Base-by-base conservation (phyloP, 805 yeast species). In the Allodekkera sacchari region DNA sequence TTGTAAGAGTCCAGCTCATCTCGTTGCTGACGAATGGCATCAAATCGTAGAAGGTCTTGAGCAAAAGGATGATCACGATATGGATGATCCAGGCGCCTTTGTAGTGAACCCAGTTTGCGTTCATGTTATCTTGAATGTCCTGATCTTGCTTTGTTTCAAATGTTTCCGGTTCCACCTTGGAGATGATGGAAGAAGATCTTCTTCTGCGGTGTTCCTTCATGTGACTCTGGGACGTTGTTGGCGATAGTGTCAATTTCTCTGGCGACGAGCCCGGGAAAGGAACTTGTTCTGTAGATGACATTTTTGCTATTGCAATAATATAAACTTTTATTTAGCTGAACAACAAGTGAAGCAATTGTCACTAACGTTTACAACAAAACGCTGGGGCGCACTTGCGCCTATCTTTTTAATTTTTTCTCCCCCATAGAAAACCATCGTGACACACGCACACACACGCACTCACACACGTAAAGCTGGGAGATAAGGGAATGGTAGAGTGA, bases 51-150 rank as follows among this genome's bases (percentile, higher is more conserved):
- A 84, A 74, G 16, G 83, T 50, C 50, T 85, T 84, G 36, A 89
- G 63, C 30, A 87, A 62, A 25, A 74, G 49, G 35, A 89, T 83
- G 28, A 92, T 70, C 18, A 87, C 94, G 30, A 92, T 66, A 58
- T 89, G 98, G 35, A 89, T 80, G 18, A 79, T 64, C 98, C 98
- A 92, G 1, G 97, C 97, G 29, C 95, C 98, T 48, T 89, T 87
- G 48, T 76, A 81, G 53, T 88, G 83, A 20, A 92, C 96, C 98
- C 98, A 89, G 45, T 78, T 78, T 18, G 96, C 96, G 54, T 92
- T 92, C 59, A 87, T 68, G 50, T 92, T 92, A 18, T 95, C 88
- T 44, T 82, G 74, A 31, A 87, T 65, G 33, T 81, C 79, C 59
- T 89, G 97, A 54, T 89, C 98, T 48, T 80, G 84, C 55, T 80